These are phyloP conservation scores for Saccharomycopsis oosterbeekiorum DNA, from an alignment of 805 yeast species.

Conservation along the genomic window DNA sequence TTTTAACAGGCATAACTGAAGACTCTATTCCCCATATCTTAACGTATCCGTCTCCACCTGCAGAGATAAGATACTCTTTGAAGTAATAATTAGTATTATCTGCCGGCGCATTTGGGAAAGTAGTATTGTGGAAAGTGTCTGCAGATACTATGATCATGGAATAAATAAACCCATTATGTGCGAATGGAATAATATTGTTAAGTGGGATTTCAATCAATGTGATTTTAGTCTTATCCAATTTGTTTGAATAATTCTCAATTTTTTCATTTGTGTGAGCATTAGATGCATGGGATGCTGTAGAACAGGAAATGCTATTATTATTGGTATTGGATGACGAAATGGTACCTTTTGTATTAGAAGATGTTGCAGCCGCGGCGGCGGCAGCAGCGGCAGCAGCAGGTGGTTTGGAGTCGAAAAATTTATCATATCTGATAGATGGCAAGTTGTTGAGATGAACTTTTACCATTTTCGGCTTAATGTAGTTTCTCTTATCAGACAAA, in stretches of 20 bases:
- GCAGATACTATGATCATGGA: slow-evolving; percentile 28
- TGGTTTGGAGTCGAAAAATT: slow-evolving; percentile 71
- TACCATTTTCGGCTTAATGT: slow-evolving; percentile 17
- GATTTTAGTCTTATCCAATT: slow-evolving; percentile 13
- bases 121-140: slow-evolving; percentile 17
- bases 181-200: slow-evolving; percentile 60
- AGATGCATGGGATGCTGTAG: slow-evolving; percentile 20
- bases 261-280: slow-evolving; percentile 7
- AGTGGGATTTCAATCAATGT: slow-evolving; percentile 57
- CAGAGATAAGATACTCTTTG: slow-evolving; percentile 42
- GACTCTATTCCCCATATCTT: slow-evolving; percentile 59
- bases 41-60: slow-evolving; percentile 89
- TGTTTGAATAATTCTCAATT: slow-evolving; percentile 13
- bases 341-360: not conserved
- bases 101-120: slow-evolving; percentile 12
- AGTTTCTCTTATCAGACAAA: slow-evolving; percentile 20
- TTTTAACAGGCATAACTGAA: slow-evolving; percentile 20
- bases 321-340: not conserved
- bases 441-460: slow-evolving; percentile 29
- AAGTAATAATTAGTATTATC: slow-evolving; percentile 18
- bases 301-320: not conserved
- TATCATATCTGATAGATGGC: slow-evolving; percentile 65
- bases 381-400: not conserved
- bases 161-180: slow-evolving; percentile 88
- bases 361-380: not conserved